Evolutionary conservation across 306 rosid species (phyloP).

Genomic region (Luffa acutangula): DNA sequence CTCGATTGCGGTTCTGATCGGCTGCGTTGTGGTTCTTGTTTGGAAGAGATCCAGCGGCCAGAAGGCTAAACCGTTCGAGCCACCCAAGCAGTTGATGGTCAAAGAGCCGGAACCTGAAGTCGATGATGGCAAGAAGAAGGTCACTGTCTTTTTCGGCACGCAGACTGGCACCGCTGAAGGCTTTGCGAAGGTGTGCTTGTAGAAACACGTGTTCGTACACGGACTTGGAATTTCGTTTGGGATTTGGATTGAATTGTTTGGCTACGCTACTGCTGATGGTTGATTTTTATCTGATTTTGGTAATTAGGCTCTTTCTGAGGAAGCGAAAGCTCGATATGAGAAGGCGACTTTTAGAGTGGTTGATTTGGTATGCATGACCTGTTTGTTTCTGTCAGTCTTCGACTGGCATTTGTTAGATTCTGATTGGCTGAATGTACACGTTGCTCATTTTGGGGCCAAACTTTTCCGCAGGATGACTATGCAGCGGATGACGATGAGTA

Average conservation of each 20-base stretch:
- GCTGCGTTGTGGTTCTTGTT: constrained; percentile 58
- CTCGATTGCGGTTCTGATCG: constrained; percentile 74
- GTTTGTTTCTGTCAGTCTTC: neutral
- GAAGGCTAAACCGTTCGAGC: constrained; percentile 31
- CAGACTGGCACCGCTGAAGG: constrained; percentile 99
- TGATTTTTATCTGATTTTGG: neutral
- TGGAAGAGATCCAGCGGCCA: constrained; percentile 62
- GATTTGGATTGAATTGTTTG: neutral
- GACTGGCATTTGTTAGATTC: neutral
- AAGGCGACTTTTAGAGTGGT: constrained; percentile 66
- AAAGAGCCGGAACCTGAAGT: constrained; percentile 36
- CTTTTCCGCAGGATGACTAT: constrained; percentile 60
- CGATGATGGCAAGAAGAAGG: constrained; percentile 77
- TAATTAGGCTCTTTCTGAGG: constrained; percentile 72
- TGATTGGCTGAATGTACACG: neutral
- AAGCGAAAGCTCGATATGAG: constrained; percentile 78
- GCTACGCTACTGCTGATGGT: neutral
- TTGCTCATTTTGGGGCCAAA: constrained; percentile 5
- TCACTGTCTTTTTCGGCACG: constrained; percentile 84
- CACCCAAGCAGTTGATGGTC: constrained; percentile 37
- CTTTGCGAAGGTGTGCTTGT: constrained; percentile 58
- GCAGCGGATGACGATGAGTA: constrained; percentile 77
- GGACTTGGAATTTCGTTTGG: neutral
- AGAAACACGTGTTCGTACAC: neutral
- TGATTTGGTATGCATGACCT: constrained; percentile 57